Evolutionary conservation across 495 filamentous ascomycete species (phyloP).

Genomic region (Hypoxylon perforatum): DNA sequence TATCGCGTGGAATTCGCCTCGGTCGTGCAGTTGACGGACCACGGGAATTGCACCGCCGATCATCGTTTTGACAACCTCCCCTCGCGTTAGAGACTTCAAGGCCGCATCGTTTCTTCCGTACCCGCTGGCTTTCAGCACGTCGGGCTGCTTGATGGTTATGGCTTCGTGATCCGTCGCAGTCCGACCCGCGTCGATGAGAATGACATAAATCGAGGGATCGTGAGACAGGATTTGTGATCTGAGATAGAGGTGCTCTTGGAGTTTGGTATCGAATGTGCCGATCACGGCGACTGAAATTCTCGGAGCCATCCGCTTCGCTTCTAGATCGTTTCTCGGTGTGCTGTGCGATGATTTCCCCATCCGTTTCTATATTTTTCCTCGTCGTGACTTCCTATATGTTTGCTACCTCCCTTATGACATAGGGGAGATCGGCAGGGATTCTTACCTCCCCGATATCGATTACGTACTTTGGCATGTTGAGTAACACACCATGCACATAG

Average conservation of each 20-base stretch:
- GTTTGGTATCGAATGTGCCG: conserved; percentile 77
- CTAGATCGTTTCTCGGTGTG: too few species aligned
- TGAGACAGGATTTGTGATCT: conserved; percentile 56
- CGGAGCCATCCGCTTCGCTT: conserved; percentile 22
- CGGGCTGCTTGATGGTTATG: conserved; percentile 59
- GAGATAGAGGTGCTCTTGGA: conserved; percentile 68
- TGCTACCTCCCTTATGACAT: too few species aligned
- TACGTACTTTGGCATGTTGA: too few species aligned
- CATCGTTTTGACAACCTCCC: conserved; percentile 63
- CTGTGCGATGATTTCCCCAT: too few species aligned
- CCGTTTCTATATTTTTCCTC: too few species aligned
- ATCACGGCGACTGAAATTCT: conserved; percentile 65
- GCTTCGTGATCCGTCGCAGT: conserved; percentile 50
- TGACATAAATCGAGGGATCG: conserved; percentile 48
- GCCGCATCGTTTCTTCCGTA: conserved; percentile 19
- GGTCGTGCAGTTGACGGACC: conserved; percentile 49
- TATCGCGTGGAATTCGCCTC: conserved; percentile 61
- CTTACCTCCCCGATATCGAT: too few species aligned
- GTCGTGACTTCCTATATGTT: too few species aligned
- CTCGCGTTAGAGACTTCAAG: conserved; percentile 52
- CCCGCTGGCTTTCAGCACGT: conserved; percentile 46
- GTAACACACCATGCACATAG: too few species aligned
- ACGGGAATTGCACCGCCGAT: conserved; percentile 50
- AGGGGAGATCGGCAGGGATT: too few species aligned
- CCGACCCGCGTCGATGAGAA: conserved; percentile 69